These are phyloP conservation scores for Aspergillus novoparasiticus DNA, from an alignment of 2,329 filamentous ascomycete species.

Conservation along the genomic window DNA sequence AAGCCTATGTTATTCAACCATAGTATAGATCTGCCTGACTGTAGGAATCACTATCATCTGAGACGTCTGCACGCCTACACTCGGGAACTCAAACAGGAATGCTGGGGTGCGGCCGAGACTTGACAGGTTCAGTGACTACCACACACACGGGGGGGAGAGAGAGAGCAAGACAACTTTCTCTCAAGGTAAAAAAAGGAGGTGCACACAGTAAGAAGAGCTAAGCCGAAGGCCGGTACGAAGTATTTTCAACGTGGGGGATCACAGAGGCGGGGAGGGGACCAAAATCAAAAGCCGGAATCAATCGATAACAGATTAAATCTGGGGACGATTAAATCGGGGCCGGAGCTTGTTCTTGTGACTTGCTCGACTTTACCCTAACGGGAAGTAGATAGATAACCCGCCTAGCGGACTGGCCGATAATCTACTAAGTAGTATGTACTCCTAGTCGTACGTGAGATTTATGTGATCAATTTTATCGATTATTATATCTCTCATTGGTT, in stretches of 20 bases:
- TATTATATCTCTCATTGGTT: neutral
- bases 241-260: neutral
- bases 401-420: too few species aligned
- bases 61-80: neutral
- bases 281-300: neutral
- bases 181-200: neutral
- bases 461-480: neutral
- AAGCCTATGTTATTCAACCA: conserved; percentile 44
- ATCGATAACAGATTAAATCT: neutral
- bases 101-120: neutral
- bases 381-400: neutral
- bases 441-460: neutral
- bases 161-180: neutral
- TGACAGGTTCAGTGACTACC: neutral
- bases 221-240: neutral
- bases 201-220: neutral
- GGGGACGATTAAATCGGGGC: neutral
- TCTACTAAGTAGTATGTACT: neutral
- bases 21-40: conserved; percentile 21
- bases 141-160: neutral
- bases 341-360: neutral
- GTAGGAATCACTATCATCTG: conserved; percentile 21
- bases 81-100: neutral
- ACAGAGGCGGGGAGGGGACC: neutral
- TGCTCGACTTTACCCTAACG: neutral